Conservation (phyloP, 1,139 yeast species). For the Lodderomyces pseudojiufengensis region DNA sequence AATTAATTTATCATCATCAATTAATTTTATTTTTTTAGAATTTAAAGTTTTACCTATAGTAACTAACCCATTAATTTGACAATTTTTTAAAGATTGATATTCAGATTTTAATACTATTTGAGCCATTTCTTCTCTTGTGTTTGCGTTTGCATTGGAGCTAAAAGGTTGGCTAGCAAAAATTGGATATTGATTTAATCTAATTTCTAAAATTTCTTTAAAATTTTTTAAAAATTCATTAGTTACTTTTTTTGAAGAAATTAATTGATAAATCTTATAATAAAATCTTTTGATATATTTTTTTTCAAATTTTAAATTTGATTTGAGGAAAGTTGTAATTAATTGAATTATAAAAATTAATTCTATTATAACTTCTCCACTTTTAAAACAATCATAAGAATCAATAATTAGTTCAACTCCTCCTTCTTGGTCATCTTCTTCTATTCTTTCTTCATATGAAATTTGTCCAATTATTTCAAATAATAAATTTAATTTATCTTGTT, state of each 20-base stretch:
- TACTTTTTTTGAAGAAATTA: slow-evolving; percentile 38
- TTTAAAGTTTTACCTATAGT: slow-evolving; percentile 26
- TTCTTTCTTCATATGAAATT: slow-evolving; percentile 15
- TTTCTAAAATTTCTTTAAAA: slow-evolving; percentile 28
- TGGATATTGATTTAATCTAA: slow-evolving; percentile 43
- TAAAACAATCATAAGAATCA: slow-evolving; percentile 61
- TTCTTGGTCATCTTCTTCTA: slow-evolving; percentile 38
- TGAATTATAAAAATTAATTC: slow-evolving; percentile 56
- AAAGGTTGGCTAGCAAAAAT: slow-evolving; percentile 23
- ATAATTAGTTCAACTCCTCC: slow-evolving; percentile 42
- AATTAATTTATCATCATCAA: slow-evolving; percentile 56
- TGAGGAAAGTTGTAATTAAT: slow-evolving; percentile 40
- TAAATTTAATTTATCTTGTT: slow-evolving; percentile 24
- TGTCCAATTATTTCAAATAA: slow-evolving; percentile 26
- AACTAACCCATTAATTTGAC: slow-evolving; percentile 22
- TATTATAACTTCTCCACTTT: slow-evolving; percentile 52
- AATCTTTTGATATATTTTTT: slow-evolving; percentile 40
- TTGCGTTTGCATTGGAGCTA: slow-evolving; percentile 7
- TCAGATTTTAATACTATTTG: slow-evolving; percentile 53
- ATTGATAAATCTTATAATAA: slow-evolving; percentile 45
- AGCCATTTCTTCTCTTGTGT: slow-evolving; percentile 40
- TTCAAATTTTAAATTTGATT: slow-evolving; percentile 19
- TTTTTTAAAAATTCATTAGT: slow-evolving; percentile 33
- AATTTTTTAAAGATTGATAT: slow-evolving; percentile 42
- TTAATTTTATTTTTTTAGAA: slow-evolving; percentile 30